Evolutionary conservation across 2,329 filamentous ascomycete genomes (phyloP).

Genomic region (Leptodontidium sp.): DNA sequence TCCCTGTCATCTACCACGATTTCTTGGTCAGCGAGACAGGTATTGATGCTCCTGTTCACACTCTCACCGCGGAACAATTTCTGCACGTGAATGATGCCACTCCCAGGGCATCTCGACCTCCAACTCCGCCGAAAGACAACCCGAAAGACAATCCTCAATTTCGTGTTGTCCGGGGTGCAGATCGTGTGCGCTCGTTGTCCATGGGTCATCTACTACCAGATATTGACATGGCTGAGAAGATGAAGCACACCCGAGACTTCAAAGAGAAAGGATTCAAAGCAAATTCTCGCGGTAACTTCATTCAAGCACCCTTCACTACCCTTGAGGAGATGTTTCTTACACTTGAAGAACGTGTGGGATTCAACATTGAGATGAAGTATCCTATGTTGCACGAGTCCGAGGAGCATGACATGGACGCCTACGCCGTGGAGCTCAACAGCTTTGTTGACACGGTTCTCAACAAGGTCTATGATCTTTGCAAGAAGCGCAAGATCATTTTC

Average conservation of each 20-base stretch:
- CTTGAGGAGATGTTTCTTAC: slow-evolving; percentile 91
- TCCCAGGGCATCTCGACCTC: slow-evolving; percentile 55
- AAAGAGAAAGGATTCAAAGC: slow-evolving; percentile 96
- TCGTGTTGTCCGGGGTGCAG: slow-evolving; percentile 39
- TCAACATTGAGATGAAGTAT: slow-evolving; percentile 99
- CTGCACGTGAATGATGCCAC: slow-evolving; percentile 74
- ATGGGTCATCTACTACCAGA: slow-evolving; percentile 42
- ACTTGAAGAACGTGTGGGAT: slow-evolving; percentile 83
- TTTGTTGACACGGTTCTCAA: slow-evolving; percentile 93
- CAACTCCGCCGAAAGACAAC: slow-evolving; percentile 52
- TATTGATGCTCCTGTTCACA: slow-evolving; percentile 95
- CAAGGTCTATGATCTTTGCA: slow-evolving; percentile 87
- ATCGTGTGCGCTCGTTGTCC: slow-evolving; percentile 48
- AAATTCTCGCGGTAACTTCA: slow-evolving; percentile 92
- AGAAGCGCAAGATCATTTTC: slow-evolving; percentile 91
- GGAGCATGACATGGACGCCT: slow-evolving; percentile 95
- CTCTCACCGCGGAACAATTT: slow-evolving; percentile 93
- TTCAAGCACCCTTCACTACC: slow-evolving; percentile 95
- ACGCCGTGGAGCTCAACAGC: slow-evolving; percentile 93
- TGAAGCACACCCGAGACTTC: slow-evolving; percentile 97
- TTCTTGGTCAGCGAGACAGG: slow-evolving; percentile 98
- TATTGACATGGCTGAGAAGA: slow-evolving; percentile 71
- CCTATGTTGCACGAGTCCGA: slow-evolving; percentile 97
- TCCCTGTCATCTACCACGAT: slow-evolving; percentile 98
- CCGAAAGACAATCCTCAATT: slow-evolving; percentile 31